Conservation (phyloP, 768 basidiomycete species). For the Panus rudis region DNA sequence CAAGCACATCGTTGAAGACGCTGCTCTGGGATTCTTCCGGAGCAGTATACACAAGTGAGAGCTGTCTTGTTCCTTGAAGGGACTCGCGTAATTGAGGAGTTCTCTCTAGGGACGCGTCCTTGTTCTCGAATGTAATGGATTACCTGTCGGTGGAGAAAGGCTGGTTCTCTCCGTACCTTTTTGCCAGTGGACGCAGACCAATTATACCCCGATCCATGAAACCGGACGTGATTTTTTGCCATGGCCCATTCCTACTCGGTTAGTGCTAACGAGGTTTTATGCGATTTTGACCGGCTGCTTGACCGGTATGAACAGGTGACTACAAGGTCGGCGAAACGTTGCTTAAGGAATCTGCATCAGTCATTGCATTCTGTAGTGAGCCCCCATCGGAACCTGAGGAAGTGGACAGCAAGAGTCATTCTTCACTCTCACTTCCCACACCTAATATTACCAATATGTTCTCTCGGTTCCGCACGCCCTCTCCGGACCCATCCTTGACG, state of each 20-base stretch:
- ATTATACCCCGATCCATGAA: slow-evolving; percentile 56
- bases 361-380: slow-evolving; percentile 36
- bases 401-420: too few species aligned
- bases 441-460: slow-evolving; percentile 39
- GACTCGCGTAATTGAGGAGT: slow-evolving; percentile 1
- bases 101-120: slow-evolving; percentile 39
- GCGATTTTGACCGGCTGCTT: not conserved
- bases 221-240: slow-evolving; percentile 60
- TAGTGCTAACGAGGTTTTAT: slow-evolving; percentile 6
- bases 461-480: slow-evolving; percentile 42
- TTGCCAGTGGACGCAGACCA: slow-evolving; percentile 52
- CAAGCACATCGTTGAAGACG: slow-evolving; percentile 52
- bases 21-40: slow-evolving; percentile 53
- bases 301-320: slow-evolving; percentile 35
- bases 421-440: slow-evolving; percentile 24
- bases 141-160: slow-evolving; percentile 59
- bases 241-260: slow-evolving; percentile 57
- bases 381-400: slow-evolving; percentile 6
- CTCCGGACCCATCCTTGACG: slow-evolving; percentile 40
- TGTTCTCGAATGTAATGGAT: slow-evolving; percentile 56
- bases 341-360: slow-evolving; percentile 47
- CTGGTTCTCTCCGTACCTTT: slow-evolving; percentile 64
- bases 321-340: slow-evolving; percentile 53
- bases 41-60: slow-evolving; percentile 51
- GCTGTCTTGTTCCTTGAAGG: not conserved